phyloP scores from a whole-genome alignment of 305 asterid species.

The Solanum hybrid region DNA sequence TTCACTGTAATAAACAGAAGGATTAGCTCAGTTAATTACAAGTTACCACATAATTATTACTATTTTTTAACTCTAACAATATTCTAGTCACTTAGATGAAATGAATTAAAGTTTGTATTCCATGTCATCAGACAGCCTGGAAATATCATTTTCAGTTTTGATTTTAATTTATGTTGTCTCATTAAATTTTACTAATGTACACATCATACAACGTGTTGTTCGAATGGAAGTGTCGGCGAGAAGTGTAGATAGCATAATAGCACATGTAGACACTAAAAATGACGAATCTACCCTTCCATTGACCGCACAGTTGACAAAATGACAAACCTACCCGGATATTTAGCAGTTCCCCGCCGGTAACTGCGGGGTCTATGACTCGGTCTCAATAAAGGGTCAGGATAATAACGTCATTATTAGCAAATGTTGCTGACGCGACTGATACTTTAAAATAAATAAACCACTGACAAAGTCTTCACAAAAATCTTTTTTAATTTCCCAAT shows the following conservation, averaged over 20 bases:
- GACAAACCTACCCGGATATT: conserved; percentile 21
- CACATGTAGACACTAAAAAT: conserved; percentile 15
- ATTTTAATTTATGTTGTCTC: not conserved
- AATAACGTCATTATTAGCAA: conserved; percentile 20
- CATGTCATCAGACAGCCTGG: not conserved
- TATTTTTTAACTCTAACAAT: not conserved
- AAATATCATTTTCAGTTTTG: not conserved
- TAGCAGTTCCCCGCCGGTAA: conserved; percentile 11
- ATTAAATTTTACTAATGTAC: not conserved
- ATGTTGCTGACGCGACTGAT: not conserved
- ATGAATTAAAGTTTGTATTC: not conserved
- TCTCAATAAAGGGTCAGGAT: conserved; percentile 8
- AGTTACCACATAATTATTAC: not conserved
- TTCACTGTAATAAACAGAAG: conserved; percentile 40
- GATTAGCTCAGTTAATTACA: not conserved
- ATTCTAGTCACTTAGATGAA: not conserved
- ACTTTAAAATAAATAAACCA: not conserved
- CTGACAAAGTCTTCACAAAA: not conserved
- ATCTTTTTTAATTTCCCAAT: not conserved
- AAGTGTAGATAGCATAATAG: not conserved
- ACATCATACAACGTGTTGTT: not conserved
- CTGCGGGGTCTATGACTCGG: conserved; percentile 6
- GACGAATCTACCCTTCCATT: conserved; percentile 16
- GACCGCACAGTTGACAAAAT: not conserved
- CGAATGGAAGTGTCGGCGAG: not conserved